Evolutionary conservation across 441 rosid species (phyloP).

Genomic region (Syzygium malaccense): DNA sequence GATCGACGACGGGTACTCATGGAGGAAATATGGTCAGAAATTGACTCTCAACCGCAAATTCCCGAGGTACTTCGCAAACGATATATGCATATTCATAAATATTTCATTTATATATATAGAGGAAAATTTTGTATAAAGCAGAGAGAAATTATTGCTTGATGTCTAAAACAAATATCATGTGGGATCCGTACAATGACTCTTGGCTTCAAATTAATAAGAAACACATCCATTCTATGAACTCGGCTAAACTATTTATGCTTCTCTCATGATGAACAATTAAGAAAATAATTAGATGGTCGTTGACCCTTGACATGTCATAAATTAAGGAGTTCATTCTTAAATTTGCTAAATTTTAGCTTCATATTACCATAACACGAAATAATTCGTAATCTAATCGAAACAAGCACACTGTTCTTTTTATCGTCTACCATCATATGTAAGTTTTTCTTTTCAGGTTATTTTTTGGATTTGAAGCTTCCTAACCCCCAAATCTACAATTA

Average conservation of each 20-base stretch:
- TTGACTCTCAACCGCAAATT: constrained; percentile 34
- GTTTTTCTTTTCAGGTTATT: too few species aligned
- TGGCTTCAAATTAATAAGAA: background rate
- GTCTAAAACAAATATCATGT: too few species aligned
- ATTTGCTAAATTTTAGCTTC: background rate
- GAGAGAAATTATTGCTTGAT: too few species aligned
- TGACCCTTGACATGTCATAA: background rate
- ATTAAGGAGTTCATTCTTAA: background rate
- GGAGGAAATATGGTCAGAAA: constrained; percentile 68
- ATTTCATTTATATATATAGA: background rate
- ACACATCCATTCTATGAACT: background rate
- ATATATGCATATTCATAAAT: background rate
- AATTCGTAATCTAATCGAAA: too few species aligned
- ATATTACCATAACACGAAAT: too few species aligned
- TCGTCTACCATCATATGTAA: too few species aligned
- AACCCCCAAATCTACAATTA: too few species aligned
- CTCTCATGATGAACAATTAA: background rate
- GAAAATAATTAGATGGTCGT: background rate
- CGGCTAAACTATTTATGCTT: background rate
- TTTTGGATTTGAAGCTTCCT: too few species aligned
- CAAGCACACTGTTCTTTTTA: too few species aligned
- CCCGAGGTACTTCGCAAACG: constrained; percentile 33
- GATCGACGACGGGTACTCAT: too few species aligned
- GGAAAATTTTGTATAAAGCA: background rate
- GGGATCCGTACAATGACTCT: too few species aligned